A percentile compares a stretch with the other conserved stretches of the same genome.
Conservation (phyloP, 2,329 filamentous ascomycete species). For the Colletotrichum magnum region DNA sequence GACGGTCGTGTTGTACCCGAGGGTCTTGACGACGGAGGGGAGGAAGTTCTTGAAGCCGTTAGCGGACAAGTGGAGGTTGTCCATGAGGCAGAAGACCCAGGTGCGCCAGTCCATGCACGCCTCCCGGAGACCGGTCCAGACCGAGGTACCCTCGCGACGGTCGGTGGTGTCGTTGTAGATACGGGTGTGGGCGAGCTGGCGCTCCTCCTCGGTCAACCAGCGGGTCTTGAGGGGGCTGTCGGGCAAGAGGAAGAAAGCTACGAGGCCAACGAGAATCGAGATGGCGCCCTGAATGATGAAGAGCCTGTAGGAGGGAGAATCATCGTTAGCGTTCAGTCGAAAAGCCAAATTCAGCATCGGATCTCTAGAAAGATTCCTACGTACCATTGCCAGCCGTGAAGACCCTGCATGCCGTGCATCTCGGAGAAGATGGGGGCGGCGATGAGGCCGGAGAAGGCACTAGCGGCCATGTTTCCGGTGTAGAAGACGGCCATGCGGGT, state of each 20-base stretch:
- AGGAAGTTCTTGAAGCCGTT: slow-evolving; percentile 59
- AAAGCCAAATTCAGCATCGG: neutral
- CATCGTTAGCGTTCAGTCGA: neutral
- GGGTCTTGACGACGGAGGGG: slow-evolving; percentile 55
- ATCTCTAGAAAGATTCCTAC: neutral
- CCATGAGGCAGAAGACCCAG: slow-evolving; percentile 65
- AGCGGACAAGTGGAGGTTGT: slow-evolving; percentile 65
- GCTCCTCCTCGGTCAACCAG: slow-evolving; percentile 58
- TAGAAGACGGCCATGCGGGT: slow-evolving; percentile 59
- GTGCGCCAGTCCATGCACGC: slow-evolving; percentile 61
- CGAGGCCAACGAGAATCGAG: slow-evolving; percentile 52
- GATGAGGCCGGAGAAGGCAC: slow-evolving; percentile 60
- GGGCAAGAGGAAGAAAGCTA: slow-evolving; percentile 55
- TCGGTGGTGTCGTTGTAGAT: slow-evolving; percentile 49
- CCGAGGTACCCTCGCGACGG: slow-evolving; percentile 55
- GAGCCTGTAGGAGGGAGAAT: slow-evolving; percentile 43
- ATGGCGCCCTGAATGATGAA: slow-evolving; percentile 59
- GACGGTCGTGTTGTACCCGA: slow-evolving; percentile 59
- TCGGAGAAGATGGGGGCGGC: slow-evolving; percentile 59
- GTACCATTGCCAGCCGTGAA: slow-evolving; percentile 60
- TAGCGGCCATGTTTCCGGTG: slow-evolving; percentile 60
- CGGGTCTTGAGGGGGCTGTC: slow-evolving; percentile 54
- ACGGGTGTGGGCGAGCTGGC: slow-evolving; percentile 54
- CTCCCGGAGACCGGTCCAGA: slow-evolving; percentile 58
- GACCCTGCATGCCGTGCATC: slow-evolving; percentile 55